phyloP scores from a whole-genome alignment of 306 rosid species.

The Lathyrus oleraceus region DNA sequence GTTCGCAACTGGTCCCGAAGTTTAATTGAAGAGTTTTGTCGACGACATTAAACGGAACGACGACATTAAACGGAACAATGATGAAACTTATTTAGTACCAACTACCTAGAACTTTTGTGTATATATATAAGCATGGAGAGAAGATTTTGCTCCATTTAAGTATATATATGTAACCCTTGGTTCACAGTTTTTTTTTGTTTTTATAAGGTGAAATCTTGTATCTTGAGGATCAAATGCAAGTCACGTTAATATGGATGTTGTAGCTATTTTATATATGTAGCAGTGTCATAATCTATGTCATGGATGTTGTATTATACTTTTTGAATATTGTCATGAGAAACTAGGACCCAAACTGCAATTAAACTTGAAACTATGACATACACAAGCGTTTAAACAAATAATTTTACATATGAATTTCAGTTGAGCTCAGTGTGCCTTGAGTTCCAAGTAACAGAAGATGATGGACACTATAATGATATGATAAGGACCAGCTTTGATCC shows the following conservation, averaged over 20 bases:
- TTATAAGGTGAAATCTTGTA: background rate
- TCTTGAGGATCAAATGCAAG: background rate
- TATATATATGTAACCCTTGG: background rate
- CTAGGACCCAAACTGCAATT: background rate
- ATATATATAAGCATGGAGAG: slow-evolving; percentile 21
- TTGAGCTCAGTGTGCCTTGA: background rate
- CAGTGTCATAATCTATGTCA: background rate
- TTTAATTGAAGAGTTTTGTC: slow-evolving; percentile 41
- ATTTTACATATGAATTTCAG: background rate
- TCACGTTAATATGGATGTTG: slow-evolving; percentile 2
- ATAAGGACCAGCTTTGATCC: background rate
- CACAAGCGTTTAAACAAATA: background rate
- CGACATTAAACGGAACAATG: slow-evolving; percentile 15
- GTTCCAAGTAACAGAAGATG: background rate
- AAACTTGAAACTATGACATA: no score
- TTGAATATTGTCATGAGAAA: no score
- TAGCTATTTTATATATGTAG: background rate
- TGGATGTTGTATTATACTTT: background rate
- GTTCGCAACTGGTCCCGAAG: slow-evolving; percentile 89
- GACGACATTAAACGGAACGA: slow-evolving; percentile 1
- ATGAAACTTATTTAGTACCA: slow-evolving; percentile 23
- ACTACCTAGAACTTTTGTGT: slow-evolving; percentile 16
- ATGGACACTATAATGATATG: background rate
- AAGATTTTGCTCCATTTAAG: slow-evolving; percentile 5
- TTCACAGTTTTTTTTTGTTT: slow-evolving; percentile 28